phyloP scores from a whole-genome alignment of 1,284 basidiomycete genomes.

The Ustilago cynodontis region DNA sequence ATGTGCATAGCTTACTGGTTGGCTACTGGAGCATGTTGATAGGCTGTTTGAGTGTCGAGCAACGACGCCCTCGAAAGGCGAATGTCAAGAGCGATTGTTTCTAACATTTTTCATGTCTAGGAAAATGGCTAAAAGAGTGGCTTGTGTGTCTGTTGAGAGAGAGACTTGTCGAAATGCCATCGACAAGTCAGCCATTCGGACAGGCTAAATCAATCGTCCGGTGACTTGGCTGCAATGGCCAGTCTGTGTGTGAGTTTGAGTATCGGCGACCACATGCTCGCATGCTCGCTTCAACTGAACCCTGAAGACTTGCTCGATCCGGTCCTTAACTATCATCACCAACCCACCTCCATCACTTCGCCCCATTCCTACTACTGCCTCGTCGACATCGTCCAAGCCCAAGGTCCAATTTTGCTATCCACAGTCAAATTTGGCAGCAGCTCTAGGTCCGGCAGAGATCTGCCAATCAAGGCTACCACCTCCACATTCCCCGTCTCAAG shows the following conservation, averaged over 20 bases:
- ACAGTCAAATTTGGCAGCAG: neutral
- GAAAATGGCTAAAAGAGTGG: neutral
- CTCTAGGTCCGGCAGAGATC: neutral
- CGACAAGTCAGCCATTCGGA: neutral
- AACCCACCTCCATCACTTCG: neutral
- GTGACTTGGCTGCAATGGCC: neutral
- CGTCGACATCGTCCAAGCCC: neutral
- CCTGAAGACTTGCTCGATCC: neutral
- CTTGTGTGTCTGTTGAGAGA: neutral
- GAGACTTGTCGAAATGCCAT: neutral
- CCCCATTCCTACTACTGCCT: neutral
- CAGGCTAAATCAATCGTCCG: no score
- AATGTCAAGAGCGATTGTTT: no score
- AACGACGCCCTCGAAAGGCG: no score
- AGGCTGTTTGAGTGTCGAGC: no score
- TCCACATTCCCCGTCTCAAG: neutral
- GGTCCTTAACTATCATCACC: neutral
- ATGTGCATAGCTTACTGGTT: no score
- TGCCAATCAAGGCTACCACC: neutral
- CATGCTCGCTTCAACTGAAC: slow-evolving; percentile 2
- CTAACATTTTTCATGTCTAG: no score
- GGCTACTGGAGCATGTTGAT: no score
- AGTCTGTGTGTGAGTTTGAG: no score
- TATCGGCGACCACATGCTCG: slow-evolving; percentile 1
- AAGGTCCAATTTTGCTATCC: neutral